A percentile compares a stretch with the other conserved stretches of the same genome.
Evolutionary conservation across 2,329 filamentous ascomycete genomes (phyloP).

Genomic region (Microascus cirrosus): DNA sequence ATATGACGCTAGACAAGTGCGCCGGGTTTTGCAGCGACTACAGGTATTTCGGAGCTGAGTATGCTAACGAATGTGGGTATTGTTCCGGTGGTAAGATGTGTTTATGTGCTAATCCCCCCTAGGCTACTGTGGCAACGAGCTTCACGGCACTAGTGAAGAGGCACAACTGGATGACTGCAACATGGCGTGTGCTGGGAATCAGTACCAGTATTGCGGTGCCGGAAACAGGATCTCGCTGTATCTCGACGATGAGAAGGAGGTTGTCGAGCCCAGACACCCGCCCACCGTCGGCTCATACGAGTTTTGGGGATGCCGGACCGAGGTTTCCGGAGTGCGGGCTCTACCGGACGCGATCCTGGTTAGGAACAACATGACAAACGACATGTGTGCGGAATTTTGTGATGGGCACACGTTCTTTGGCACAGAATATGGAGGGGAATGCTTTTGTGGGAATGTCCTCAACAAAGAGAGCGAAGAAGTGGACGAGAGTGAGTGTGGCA

Average conservation of each 20-base stretch:
- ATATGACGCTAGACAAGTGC: slow-evolving; percentile 27
- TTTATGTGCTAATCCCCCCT: background rate
- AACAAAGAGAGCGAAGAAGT: slow-evolving; percentile 16
- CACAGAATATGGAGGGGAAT: slow-evolving; percentile 25
- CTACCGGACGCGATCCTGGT: slow-evolving; percentile 13
- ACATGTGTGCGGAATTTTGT: slow-evolving; percentile 19
- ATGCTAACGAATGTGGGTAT: slow-evolving; percentile 10
- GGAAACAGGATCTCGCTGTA: background rate
- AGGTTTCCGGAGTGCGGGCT: slow-evolving; percentile 21
- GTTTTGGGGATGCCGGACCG: slow-evolving; percentile 23
- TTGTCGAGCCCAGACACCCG: slow-evolving; percentile 18
- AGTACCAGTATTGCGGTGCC: slow-evolving; percentile 14
- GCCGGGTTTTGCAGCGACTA: slow-evolving; percentile 25
- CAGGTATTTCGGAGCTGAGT: slow-evolving; percentile 21
- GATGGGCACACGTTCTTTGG: slow-evolving; percentile 19
- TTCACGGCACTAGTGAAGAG: slow-evolving; percentile 13
- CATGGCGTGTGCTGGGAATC: slow-evolving; percentile 21
- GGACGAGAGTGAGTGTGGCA: slow-evolving; percentile 22
- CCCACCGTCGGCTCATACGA: slow-evolving; percentile 18
- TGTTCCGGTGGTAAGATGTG: background rate
- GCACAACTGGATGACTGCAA: slow-evolving; percentile 20
- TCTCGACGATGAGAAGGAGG: slow-evolving; percentile 8
- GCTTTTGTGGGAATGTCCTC: slow-evolving; percentile 22
- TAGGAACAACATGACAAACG: slow-evolving; percentile 19
- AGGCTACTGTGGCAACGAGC: slow-evolving; percentile 23